Percentiles rank a stretch among this genome's conserved stretches.
Evolutionary conservation across 345 rosid genomes (phyloP).

Genomic region (Cardamine chenopodiifolia): DNA sequence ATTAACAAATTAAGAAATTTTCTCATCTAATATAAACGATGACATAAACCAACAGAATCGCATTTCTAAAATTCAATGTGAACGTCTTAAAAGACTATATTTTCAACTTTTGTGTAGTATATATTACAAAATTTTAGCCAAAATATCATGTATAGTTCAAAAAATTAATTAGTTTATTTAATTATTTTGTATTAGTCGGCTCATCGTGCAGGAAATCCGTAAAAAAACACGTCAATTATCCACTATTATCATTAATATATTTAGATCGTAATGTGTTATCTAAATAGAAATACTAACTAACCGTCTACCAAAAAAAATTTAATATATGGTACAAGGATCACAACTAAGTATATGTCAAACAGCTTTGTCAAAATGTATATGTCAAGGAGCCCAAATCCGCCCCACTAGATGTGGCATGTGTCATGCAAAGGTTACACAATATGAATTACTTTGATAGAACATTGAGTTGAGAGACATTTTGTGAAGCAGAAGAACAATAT

Average conservation of each 20-base stretch:
- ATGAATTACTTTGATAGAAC: slow-evolving; percentile 15
- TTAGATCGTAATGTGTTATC: background rate
- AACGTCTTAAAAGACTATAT: too few species aligned
- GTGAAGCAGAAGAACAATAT: slow-evolving; percentile 13
- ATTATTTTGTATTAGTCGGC: background rate
- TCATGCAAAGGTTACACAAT: slow-evolving; percentile 10
- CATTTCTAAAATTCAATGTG: too few species aligned
- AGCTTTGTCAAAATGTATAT: background rate
- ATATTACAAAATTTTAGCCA: background rate
- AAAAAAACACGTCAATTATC: background rate
- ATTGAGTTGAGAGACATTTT: slow-evolving; percentile 10
- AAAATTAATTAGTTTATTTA: background rate
- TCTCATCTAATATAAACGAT: too few species aligned
- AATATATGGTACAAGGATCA: background rate
- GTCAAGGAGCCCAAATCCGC: background rate
- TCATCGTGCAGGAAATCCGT: background rate
- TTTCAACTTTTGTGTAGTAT: too few species aligned
- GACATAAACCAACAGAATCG: too few species aligned
- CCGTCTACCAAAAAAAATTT: background rate
- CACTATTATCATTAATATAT: background rate
- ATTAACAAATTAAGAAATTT: too few species aligned
- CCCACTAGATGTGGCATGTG: background rate
- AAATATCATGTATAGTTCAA: background rate
- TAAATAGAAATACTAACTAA: background rate
- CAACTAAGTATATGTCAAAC: background rate